Conservation (phyloP, 306 rosid species). For the Quercus cerris region DNA sequence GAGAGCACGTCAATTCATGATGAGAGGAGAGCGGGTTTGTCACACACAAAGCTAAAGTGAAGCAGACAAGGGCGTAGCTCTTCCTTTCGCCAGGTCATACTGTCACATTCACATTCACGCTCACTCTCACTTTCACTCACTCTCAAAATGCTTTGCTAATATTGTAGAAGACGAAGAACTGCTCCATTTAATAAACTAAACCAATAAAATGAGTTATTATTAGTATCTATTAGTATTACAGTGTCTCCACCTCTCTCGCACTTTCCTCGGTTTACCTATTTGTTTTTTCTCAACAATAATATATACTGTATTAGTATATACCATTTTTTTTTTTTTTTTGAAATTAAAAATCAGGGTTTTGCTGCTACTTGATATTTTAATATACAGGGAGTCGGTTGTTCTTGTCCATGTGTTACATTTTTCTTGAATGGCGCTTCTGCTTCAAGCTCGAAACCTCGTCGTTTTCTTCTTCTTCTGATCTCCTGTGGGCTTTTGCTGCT, state of each 20-base stretch:
- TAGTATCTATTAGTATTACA: neutral
- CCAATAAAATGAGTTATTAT: neutral
- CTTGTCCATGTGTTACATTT: constrained; percentile 37
- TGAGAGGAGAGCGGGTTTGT: constrained; percentile 29
- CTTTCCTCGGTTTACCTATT: neutral
- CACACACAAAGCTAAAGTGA: constrained; percentile 34
- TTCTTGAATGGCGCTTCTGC: constrained; percentile 45
- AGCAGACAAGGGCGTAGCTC: constrained; percentile 23
- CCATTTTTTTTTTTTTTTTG: neutral
- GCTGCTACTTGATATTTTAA: constrained; percentile 26
- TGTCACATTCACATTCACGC: neutral
- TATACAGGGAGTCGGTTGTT: neutral
- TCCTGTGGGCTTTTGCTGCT: constrained; percentile 36
- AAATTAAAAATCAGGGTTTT: neutral
- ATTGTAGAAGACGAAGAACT: constrained; percentile 13
- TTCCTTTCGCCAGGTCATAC: neutral
- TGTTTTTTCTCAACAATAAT: neutral
- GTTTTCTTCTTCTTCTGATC: constrained; percentile 51
- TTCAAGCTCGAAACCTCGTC: constrained; percentile 61
- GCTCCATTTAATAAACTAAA: neutral
- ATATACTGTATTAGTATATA: neutral
- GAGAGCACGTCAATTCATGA: constrained; percentile 48
- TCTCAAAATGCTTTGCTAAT: constrained; percentile 2
- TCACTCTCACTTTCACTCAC: constrained; percentile 1
- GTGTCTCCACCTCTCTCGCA: constrained; percentile 18